Conservation (phyloP, 2,329 filamentous ascomycete species). For the Alternaria viburni region DNA sequence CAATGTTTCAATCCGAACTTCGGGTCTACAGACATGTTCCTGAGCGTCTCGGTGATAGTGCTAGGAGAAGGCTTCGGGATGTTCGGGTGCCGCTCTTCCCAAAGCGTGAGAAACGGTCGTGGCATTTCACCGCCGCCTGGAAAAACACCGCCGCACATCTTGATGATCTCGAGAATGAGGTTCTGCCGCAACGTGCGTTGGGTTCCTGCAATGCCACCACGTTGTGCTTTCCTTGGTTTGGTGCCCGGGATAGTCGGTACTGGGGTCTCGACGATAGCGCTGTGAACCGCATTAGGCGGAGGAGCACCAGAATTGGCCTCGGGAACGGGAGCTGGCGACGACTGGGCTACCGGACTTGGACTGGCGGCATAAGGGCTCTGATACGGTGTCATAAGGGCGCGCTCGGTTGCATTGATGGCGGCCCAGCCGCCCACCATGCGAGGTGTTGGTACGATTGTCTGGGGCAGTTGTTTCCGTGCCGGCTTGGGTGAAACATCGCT, state of each 20-base stretch:
- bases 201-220: conserved; percentile 18
- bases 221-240: conserved; percentile 9
- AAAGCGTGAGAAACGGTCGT: conserved; percentile 60
- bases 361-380: conserved; percentile 26
- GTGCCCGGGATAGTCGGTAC: conserved; percentile 6
- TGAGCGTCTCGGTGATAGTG: conserved; percentile 59
- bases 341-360: neutral
- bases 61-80: conserved; percentile 57
- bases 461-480: neutral
- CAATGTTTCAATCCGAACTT: conserved; percentile 59
- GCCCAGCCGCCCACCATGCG: conserved; percentile 19
- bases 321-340: neutral
- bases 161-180: conserved; percentile 62
- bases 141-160: conserved; percentile 61
- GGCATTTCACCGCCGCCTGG: conserved; percentile 62
- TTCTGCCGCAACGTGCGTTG: conserved; percentile 37
- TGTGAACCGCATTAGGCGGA: neutral
- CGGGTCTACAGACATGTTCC: conserved; percentile 54
- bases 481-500: neutral
- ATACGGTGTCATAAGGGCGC: conserved; percentile 10
- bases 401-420: conserved; percentile 22
- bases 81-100: conserved; percentile 53
- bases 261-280: conserved; percentile 6
- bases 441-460: neutral
- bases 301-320: neutral